phyloP scores from a whole-genome alignment of 176 grass and related monocot genomes.

The Zoysia japonica region DNA sequence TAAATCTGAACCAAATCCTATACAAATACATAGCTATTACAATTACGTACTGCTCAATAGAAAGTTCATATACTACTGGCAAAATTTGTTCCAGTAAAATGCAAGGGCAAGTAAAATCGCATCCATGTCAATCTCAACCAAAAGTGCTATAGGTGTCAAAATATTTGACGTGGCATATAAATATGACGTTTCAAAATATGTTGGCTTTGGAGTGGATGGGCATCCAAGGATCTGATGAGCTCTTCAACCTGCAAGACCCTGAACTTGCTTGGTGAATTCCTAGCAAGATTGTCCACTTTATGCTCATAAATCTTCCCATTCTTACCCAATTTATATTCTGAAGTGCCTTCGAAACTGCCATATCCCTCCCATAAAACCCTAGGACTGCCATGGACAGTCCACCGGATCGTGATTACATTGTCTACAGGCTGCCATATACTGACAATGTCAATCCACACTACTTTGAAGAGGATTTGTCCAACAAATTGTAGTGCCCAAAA shows the following conservation, averaged over 20 bases:
- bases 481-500: conserved; percentile 61
- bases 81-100: conserved; percentile 48
- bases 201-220: conserved; percentile 73
- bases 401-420: conserved; percentile 79
- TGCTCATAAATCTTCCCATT: conserved; percentile 85
- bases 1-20: conserved; percentile 27
- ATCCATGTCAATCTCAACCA: conserved; percentile 54
- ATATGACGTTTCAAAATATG: conserved; percentile 54
- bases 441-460: conserved; percentile 75
- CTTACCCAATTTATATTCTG: conserved; percentile 80
- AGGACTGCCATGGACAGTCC: conserved; percentile 80
- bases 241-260: conserved; percentile 61
- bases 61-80: conserved; percentile 26
- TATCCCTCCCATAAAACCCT: conserved; percentile 67
- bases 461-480: conserved; percentile 73
- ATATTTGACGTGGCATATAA: not conserved
- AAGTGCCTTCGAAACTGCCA: conserved; percentile 79
- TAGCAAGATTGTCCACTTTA: conserved; percentile 74
- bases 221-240: conserved; percentile 70
- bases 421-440: conserved; percentile 80
- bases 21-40: conserved; percentile 32
- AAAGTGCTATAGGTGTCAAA: conserved; percentile 15
- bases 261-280: conserved; percentile 62
- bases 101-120: conserved; percentile 41
- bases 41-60: conserved; percentile 20